Evolutionary conservation across 2,329 filamentous ascomycete genomes (phyloP), one percentile per base, ranked within the genome.

Genomic region (Conoideocrella luteorostrata): DNA sequence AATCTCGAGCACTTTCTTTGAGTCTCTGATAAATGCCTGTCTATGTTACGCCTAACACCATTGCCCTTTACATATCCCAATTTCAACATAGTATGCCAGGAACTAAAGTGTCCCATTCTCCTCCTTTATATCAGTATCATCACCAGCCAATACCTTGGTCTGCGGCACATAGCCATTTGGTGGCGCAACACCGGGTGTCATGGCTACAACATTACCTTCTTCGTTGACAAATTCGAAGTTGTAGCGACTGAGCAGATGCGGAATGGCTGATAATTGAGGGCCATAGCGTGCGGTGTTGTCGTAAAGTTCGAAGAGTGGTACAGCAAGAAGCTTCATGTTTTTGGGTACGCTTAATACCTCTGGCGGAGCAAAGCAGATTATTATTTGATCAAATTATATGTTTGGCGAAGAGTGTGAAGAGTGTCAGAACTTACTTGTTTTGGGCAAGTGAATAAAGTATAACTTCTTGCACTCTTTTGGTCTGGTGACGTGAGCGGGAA

Each of bases 401-500:
- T n/a, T n/a, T n/a, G 13, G 13, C 7, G 5, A 18, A 21, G 3
- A 15, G n/a, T 18, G 18, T 10, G 5, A 7, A 20, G 3, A 18
- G 5, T 7, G 36, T n/a, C 21, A 18, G 21, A 5, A 66, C 80
- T 48, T 76, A 95, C 89, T 97, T 56, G 84, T 89, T 65, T 89
- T 82, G 0, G 93, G 93, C 22, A 98, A 73, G 63, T 95, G 88
- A 52, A 98, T 95, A 50, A 97, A 89, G 67, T 97, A 98, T 33
- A 97, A 76, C 75, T 98, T 98, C 75, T 98, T 98, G 72, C 91
- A 95, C 71, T 98, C 93, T 72, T 98, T 98, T 7, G 93, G 93
- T 41, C 93, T 77, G 15, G 91, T 96, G 50, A 96, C 88, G 68
- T 98, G 93, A 15, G 90, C 88, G 7, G 93, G 93, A 45, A 97